A percentile compares a stretch with the other conserved stretches of the same genome.
phyloP scores from a whole-genome alignment of 441 rosid species.

The Gossypium schwendimanii region DNA sequence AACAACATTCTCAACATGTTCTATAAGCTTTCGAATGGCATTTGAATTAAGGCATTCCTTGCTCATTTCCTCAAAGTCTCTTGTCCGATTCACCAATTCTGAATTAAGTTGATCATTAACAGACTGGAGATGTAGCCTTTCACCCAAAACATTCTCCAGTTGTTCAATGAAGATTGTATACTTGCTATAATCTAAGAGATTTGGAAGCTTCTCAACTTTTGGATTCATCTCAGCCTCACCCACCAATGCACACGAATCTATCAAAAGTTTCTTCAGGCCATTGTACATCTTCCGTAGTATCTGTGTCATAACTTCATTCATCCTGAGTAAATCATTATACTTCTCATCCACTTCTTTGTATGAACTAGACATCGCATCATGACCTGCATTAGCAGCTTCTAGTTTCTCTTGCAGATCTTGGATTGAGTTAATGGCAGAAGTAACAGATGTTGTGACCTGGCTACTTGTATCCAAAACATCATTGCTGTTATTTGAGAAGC shows the following conservation, averaged over 20 bases:
- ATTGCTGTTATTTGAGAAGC: constrained; percentile 24
- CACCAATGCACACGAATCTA: constrained; percentile 33
- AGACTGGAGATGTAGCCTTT: constrained; percentile 58
- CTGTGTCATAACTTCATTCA: constrained; percentile 37
- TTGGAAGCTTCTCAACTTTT: constrained; percentile 30
- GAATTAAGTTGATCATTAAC: constrained; percentile 47
- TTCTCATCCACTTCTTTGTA: constrained; percentile 51
- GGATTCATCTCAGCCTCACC: constrained; percentile 26
- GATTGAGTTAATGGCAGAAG: constrained; percentile 50
- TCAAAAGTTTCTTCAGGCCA: constrained; percentile 49
- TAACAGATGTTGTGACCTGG: constrained; percentile 45
- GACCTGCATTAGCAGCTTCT: constrained; percentile 38
- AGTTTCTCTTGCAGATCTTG: constrained; percentile 55
- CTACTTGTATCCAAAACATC: constrained; percentile 38
- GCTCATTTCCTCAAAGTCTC: constrained; percentile 53
- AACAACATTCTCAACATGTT: constrained; percentile 51
- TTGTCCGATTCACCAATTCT: constrained; percentile 46
- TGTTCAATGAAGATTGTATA: constrained; percentile 44
- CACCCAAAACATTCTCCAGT: constrained; percentile 46
- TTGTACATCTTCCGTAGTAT: constrained; percentile 36
- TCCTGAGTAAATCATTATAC: constrained; percentile 36
- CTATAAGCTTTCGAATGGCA: constrained; percentile 49
- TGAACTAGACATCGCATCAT: constrained; percentile 34
- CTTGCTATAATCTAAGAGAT: constrained; percentile 39
- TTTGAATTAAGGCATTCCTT: constrained; percentile 43